Evolutionary conservation across 768 basidiomycete species (phyloP).

Genomic region (Cystobasidium ongulense): DNA sequence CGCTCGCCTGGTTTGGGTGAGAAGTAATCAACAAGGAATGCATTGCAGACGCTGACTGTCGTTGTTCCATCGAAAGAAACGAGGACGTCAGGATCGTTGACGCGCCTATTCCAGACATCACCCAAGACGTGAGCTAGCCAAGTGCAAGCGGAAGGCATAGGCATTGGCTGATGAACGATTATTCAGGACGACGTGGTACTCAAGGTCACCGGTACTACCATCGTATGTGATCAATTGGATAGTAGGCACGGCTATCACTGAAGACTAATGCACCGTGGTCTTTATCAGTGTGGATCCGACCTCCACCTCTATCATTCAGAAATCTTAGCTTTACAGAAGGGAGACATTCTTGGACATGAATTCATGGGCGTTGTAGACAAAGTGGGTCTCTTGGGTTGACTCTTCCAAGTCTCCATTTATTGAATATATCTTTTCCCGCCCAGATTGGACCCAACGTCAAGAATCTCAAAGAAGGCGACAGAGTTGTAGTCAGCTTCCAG

Average conservation of each 20-base stretch:
- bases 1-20: conserved; percentile 26
- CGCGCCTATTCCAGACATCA: conserved; percentile 29
- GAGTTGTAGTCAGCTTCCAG: conserved; percentile 68
- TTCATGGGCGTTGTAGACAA: background rate
- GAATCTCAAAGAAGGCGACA: conserved; percentile 57
- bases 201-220: conserved; percentile 66
- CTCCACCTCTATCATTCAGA: conserved; percentile 62
- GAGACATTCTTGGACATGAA: conserved; percentile 56
- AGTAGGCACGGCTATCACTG: conserved; percentile 36
- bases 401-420: no score
- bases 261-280: background rate
- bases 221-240: conserved; percentile 66
- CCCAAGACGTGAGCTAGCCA: conserved; percentile 5
- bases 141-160: background rate
- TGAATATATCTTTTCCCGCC: no score
- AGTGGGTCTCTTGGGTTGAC: conserved; percentile 12
- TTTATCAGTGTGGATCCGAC: conserved; percentile 47
- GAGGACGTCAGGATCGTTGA: conserved; percentile 24
- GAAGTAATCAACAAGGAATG: background rate
- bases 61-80: background rate
- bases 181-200: conserved; percentile 58
- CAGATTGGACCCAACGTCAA: conserved; percentile 49
- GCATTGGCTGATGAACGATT: background rate
- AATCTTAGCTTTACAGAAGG: conserved; percentile 60
- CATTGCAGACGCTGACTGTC: background rate